phyloP scores from a whole-genome alignment of 768 basidiomycete species.

The Albatrellus ellisii region DNA sequence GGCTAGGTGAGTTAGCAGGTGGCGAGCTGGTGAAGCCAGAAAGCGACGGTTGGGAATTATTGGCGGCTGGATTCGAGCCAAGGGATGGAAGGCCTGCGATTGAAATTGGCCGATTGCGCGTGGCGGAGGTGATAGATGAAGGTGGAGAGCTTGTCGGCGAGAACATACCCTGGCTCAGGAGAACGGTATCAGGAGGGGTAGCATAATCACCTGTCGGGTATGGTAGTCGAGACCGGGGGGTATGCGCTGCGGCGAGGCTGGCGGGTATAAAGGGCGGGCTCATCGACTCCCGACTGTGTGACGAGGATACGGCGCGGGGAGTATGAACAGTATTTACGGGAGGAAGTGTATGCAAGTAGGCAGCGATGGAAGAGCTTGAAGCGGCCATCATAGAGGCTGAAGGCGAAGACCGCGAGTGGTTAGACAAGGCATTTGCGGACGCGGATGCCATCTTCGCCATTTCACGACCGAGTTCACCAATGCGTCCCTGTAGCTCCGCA shows the following conservation, averaged over 20 bases:
- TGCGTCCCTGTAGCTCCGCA: slow-evolving; percentile 59
- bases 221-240: slow-evolving; percentile 46
- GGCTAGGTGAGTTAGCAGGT: slow-evolving; percentile 16
- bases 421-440: slow-evolving; percentile 37
- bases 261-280: slow-evolving; percentile 40
- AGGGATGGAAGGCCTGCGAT: slow-evolving; percentile 31
- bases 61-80: slow-evolving; percentile 8
- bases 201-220: slow-evolving; percentile 81
- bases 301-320: slow-evolving; percentile 4
- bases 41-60: slow-evolving; percentile 8
- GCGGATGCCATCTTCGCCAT: slow-evolving; percentile 62
- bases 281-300: slow-evolving; percentile 40
- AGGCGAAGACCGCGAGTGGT: slow-evolving; percentile 33
- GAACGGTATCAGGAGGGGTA: slow-evolving; percentile 38
- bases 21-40: slow-evolving; percentile 15
- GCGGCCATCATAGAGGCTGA: slow-evolving; percentile 31
- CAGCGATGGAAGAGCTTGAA: slow-evolving; percentile 34
- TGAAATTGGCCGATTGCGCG: slow-evolving; percentile 29
- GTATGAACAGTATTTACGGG: slow-evolving; percentile 22
- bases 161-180: slow-evolving; percentile 25
- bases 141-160: slow-evolving; percentile 43
- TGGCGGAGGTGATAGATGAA: slow-evolving; percentile 17
- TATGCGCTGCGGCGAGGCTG: slow-evolving; percentile 22
- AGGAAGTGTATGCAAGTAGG: slow-evolving; percentile 26
- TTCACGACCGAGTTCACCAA: slow-evolving; percentile 64